Base-by-base conservation (phyloP, 202 grass and related monocot genomes). In the Schoenoplectus triqueter region DNA sequence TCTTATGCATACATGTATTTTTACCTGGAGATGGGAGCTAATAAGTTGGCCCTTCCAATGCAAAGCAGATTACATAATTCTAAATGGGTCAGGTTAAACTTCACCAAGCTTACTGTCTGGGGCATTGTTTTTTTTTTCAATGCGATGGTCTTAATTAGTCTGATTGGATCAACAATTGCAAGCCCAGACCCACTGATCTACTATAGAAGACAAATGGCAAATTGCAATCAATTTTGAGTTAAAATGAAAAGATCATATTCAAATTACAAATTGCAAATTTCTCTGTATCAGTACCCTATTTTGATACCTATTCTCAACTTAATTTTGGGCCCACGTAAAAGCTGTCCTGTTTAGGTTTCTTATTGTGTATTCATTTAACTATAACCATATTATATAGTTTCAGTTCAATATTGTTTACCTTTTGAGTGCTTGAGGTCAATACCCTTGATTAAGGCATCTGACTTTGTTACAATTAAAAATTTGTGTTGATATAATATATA, bases 401-500 rank as follows among this genome's bases (percentile, higher is more conserved):
- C 46, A 73, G 17, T 13, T 31, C 39, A 0, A 80, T 80, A n/a
- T 31, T 15, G 69, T 46, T 10, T 51, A 6, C 10, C 13, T 68
- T 2, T 85, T 22, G 65, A 68, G 41, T 84, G 19, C 18, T 73
- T 73, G 70, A 51, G 47, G 5, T 71, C 68, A 48, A 71, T 71
- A 48, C 18, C 13, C 6, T 18, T 71, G 17, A 17, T 71, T 71
- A 71, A 56, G 6, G 10, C 73, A 76, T 8, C 7, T 18, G 50
- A 10, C 14, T 69, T 46, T 11, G 41, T 45, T 42, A 69, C 40
- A 46, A 69, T 44, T 45, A 44, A 46, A 45, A n/a, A 69, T 40
- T 22, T 69, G 66, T n/a, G 41, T 72, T 47, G 6, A 48, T 72
- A 15, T 69, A 72, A 18, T 72, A 9, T 0, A 55, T 55, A 69